Evolutionary conservation across 179 eudicot species (phyloP).

Genomic region (Corrigiola litoralis): DNA sequence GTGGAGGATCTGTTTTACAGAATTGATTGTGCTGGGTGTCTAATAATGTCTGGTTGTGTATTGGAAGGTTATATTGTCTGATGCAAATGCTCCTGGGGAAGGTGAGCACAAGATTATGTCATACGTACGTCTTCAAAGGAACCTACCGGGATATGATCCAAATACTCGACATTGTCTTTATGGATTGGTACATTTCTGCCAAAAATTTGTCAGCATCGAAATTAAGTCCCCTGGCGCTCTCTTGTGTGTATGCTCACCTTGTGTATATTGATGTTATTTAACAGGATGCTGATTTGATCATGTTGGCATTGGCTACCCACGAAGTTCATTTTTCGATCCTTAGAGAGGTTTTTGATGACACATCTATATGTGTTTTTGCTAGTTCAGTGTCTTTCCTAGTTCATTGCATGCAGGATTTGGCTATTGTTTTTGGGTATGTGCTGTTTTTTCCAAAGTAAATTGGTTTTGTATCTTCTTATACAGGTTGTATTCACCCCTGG

Average conservation of each 20-base stretch:
- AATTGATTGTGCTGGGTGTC: slow-evolving; percentile 1
- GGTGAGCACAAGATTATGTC: slow-evolving; percentile 99
- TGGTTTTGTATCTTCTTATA: too few species aligned
- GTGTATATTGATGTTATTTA: too few species aligned
- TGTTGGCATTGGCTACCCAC: slow-evolving; percentile 92
- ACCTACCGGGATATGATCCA: slow-evolving; percentile 89
- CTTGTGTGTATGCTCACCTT: too few species aligned
- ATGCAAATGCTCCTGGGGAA: slow-evolving; percentile 98
- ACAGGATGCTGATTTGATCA: slow-evolving; percentile 94
- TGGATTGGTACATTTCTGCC: slow-evolving; percentile 64
- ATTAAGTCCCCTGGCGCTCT: neutral
- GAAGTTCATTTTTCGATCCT: slow-evolving; percentile 94
- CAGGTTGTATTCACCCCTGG: slow-evolving; percentile 85
- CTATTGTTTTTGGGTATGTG: too few species aligned
- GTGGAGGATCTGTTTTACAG: too few species aligned
- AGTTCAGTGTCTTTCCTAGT: too few species aligned
- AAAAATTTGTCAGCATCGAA: neutral
- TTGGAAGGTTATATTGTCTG: slow-evolving; percentile 84
- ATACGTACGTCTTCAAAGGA: slow-evolving; percentile 83
- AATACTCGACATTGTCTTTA: slow-evolving; percentile 94
- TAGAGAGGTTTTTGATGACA: slow-evolving; percentile 61
- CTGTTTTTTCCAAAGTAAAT: too few species aligned
- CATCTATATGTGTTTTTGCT: neutral
- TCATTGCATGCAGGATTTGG: too few species aligned
- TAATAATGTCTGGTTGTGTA: neutral